Conservation (phyloP, 75 land plant species). For the Azolla pinnata region DNA sequence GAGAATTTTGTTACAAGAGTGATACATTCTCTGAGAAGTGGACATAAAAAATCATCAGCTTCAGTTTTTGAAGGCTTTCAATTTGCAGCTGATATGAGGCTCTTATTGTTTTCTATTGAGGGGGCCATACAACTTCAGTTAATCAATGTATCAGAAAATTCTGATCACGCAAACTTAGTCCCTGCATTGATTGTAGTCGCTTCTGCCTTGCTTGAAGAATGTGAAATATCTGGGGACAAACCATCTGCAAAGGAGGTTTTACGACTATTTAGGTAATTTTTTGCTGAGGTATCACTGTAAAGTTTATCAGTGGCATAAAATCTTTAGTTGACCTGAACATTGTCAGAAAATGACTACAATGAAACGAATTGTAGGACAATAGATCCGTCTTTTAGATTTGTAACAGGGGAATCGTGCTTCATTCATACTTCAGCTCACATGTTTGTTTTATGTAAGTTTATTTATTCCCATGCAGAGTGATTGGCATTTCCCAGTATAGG, state of each 20-base stretch:
- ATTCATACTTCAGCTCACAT: neutral
- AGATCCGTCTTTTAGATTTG: too few species aligned
- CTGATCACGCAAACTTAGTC: neutral
- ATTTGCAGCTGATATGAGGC: neutral
- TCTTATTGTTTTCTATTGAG: constrained; percentile 6
- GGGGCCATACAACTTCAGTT: constrained; percentile 7
- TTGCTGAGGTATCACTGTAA: neutral
- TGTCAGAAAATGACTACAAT: neutral
- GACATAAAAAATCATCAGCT: neutral
- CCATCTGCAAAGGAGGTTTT: neutral
- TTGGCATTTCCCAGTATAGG: constrained; percentile 7
- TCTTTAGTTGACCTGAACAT: neutral
- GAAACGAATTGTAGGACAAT: too few species aligned
- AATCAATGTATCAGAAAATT: neutral
- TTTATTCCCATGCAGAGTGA: constrained; percentile 9
- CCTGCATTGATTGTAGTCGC: constrained; percentile 5
- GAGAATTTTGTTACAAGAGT: neutral
- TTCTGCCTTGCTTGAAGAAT: constrained; percentile 7
- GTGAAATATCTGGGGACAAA: constrained; percentile 11
- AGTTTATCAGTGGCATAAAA: neutral
- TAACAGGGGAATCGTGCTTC: too few species aligned
- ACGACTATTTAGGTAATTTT: constrained; percentile 12
- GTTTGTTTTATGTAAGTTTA: neutral
- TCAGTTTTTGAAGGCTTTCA: neutral
- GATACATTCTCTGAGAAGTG: neutral